Base-by-base conservation (phyloP, 345 rosid genomes). In the Eutrema yunnanense region DNA sequence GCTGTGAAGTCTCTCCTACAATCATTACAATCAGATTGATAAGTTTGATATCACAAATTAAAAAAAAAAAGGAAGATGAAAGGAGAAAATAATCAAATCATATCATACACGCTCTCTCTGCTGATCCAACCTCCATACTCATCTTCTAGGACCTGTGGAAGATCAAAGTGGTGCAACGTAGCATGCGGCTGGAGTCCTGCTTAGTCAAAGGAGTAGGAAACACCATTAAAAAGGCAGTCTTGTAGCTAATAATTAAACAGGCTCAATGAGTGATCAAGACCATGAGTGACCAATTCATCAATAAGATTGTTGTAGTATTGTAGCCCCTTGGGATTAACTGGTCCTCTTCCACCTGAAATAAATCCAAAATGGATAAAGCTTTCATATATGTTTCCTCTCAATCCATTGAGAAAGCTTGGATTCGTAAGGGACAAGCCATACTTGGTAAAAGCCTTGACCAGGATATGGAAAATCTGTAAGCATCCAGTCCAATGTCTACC, bases 391-490 rank as follows among this genome's bases (percentile, higher is more conserved):
- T 13, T 62, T 62, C 26, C 19, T 65, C 14, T 65, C 14, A 65
- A 43, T 63, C 13, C 14, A 46, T 63, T 30, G 67, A 63, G 14
- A 48, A 10, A 29, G 42, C 2, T 9, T 47, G 48, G 57, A 6
- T 52, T n/a, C 0, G 29, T 14, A 22, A 22, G 22, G 43, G 29
- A 42, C 12, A 67, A 36, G 16, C 13, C 81, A 5, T 84, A 88
- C 97, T 66, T 22, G 89, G 97, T 51, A 88, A 83, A 50, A 90
- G 92, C 67, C 95, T 87, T 19, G 95, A 83, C 92, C 89, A 88
- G 12, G 97, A 88, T 67, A 88, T 88, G 65, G 92, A 90, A 77
- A 87, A 88, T 75, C 87, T 84, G 59, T 86, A 90, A 69, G 90
- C 92, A 41, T 85, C 89, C 42, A 88, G 73, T 19, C 89, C 87